A percentile compares a stretch with the other conserved stretches of the same genome.
phyloP scores from a whole-genome alignment of 2,329 filamentous ascomycete genomes.

The Trichoderma sp. region DNA sequence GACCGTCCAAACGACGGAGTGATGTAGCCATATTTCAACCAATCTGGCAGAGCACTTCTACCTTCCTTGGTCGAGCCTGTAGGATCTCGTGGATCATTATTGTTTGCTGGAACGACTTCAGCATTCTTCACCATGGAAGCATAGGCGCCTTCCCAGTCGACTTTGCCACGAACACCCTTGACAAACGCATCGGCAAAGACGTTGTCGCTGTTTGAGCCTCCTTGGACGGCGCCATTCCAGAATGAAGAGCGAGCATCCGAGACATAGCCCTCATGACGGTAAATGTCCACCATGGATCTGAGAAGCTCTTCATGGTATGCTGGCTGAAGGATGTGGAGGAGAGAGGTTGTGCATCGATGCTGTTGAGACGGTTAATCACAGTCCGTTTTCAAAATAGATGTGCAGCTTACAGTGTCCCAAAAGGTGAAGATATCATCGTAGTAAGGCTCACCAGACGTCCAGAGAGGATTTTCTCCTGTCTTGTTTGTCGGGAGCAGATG shows the following conservation, averaged over 20 bases:
- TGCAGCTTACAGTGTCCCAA: slow-evolving; percentile 51
- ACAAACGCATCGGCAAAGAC: slow-evolving; percentile 70
- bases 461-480: slow-evolving; percentile 68
- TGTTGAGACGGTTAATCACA: slow-evolving; percentile 23
- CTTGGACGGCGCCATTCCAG: slow-evolving; percentile 67
- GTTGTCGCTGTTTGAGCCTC: slow-evolving; percentile 69
- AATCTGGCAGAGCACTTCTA: slow-evolving; percentile 66
- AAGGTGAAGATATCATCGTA: slow-evolving; percentile 71
- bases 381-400: no score
- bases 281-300: slow-evolving; percentile 66
- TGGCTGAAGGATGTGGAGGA: slow-evolving; percentile 66
- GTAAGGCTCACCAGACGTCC: slow-evolving; percentile 64
- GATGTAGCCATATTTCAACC: slow-evolving; percentile 63
- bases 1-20: slow-evolving; percentile 60
- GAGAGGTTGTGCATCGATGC: slow-evolving; percentile 63
- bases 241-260: slow-evolving; percentile 67
- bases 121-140: slow-evolving; percentile 66
- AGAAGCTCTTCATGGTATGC: slow-evolving; percentile 62
- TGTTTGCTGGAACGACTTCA: slow-evolving; percentile 59
- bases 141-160: slow-evolving; percentile 65
- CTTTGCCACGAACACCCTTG: slow-evolving; percentile 60
- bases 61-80: slow-evolving; percentile 66
- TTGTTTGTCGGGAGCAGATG: slow-evolving; percentile 67
- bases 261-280: slow-evolving; percentile 61
- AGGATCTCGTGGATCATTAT: slow-evolving; percentile 54